phyloP scores from a whole-genome alignment of 805 yeast genomes.

The Teunomyces panamensis region DNA sequence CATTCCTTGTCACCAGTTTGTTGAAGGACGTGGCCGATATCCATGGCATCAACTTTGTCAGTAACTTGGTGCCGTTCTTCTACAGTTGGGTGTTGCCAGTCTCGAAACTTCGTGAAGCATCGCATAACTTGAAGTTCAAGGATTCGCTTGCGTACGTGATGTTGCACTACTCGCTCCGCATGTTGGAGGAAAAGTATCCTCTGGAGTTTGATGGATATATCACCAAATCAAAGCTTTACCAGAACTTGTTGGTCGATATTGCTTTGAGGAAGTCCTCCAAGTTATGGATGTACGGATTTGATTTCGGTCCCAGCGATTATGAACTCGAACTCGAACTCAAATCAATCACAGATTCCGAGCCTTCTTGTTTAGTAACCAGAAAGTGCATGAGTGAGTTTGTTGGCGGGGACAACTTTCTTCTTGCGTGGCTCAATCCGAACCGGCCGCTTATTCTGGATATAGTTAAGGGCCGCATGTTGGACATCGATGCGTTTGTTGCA shows the following conservation, averaged over 20 bases:
- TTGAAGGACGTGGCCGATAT: conserved; percentile 21
- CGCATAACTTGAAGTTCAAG: conserved; percentile 13
- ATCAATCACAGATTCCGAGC: no score
- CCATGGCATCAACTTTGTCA: conserved; percentile 47
- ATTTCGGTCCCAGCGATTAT: conserved; percentile 10
- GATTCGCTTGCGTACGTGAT: conserved; percentile 35
- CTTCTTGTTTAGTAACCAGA: conserved; percentile 4
- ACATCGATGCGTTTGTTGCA: not conserved
- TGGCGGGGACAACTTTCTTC: conserved; percentile 22
- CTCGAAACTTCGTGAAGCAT: conserved; percentile 6
- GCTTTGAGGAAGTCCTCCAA: conserved; percentile 20
- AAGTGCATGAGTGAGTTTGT: conserved; percentile 25
- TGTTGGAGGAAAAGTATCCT: conserved; percentile 28
- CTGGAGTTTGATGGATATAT: conserved; percentile 21
- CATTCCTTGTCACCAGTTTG: conserved; percentile 18
- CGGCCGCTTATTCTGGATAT: conserved; percentile 19
- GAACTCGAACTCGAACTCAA: not conserved
- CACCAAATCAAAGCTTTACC: conserved; percentile 16
- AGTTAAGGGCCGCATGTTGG: not conserved
- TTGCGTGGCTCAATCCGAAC: conserved; percentile 31
- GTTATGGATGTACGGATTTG: conserved; percentile 29
- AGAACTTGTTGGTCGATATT: conserved; percentile 21
- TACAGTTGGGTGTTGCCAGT: conserved; percentile 39
- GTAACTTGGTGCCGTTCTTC: conserved; percentile 45
- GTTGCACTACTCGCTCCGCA: conserved; percentile 21